Base-by-base conservation (phyloP, 345 rosid genomes). In the Populus simonii region DNA sequence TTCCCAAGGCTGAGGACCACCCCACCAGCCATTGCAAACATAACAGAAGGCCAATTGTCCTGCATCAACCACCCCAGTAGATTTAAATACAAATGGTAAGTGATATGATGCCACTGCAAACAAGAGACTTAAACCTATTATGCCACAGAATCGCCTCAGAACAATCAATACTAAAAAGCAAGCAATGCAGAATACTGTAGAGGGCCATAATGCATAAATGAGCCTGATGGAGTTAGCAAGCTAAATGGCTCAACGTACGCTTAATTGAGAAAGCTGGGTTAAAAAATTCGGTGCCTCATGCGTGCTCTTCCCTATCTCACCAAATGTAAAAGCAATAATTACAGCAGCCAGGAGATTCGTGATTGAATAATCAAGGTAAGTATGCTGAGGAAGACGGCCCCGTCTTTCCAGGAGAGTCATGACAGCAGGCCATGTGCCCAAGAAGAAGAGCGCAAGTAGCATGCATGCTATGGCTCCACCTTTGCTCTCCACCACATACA, bases 381-480 rank as follows among this genome's bases (percentile, higher is more conserved):
- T 92, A 68, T 94, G 97, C 71, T 92, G 98, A 74, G 98, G 97
- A 72, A 90, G 96, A 27, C 96, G 92, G 3, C 96, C 98, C 33
- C 93, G 85, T 62, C 97, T 80, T 82, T 94, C 97, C 9, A 94
- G 87, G 13, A 91, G 91, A 74, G 93, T 89, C 80, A 94, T 49
- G 49, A 92, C 17, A 76, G 93, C 98, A 74, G 96, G 98, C 94
- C 94, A 94, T 76, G 97, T 92, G 29, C 98, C 97, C 76, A 94
- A 78, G 83, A 90, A 91, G 70, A 89, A 72, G 47, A 94, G 83
- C 67, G 94, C 85, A 8, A 92, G 82, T 67, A 89, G 73, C 90
- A 92, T 88, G 71, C 98, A 92, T 74, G 73, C 78, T 59, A 94
- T 89, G 67, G 94, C 98, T 57, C 93, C 98, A 73, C 83, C 94